Percentiles rank a stretch among this genome's conserved stretches.
Conservation (phyloP, 2,329 filamentous ascomycete species). For the Lasiodiplodia citricola region DNA sequence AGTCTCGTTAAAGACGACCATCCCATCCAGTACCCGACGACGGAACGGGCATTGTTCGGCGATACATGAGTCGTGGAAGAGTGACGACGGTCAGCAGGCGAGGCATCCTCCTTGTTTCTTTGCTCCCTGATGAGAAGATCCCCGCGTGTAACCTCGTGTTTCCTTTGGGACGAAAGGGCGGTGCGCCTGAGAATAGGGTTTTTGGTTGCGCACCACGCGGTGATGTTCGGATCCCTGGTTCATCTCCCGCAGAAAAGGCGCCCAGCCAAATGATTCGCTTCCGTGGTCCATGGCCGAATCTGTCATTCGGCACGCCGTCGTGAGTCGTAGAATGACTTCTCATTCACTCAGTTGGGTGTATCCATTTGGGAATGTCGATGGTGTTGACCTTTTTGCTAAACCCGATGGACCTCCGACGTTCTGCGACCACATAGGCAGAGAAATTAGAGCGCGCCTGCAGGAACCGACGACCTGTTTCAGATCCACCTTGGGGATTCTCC, state of each 20-base stretch:
- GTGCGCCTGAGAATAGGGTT: constrained; percentile 4
- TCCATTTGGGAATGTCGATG: background rate
- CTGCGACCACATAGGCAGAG: background rate
- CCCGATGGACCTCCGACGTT: background rate
- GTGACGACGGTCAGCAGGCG: background rate
- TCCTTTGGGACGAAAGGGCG: background rate
- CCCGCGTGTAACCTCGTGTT: background rate
- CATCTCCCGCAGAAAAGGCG: constrained; percentile 15
- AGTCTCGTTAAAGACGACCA: background rate
- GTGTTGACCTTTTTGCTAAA: background rate
- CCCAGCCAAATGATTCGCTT: background rate
- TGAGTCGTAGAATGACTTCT: background rate
- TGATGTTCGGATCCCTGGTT: background rate
- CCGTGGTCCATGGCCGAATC: background rate
- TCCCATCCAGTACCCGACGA: background rate
- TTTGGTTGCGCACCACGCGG: background rate
- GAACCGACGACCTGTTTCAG: background rate
- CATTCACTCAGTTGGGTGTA: background rate
- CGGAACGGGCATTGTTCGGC: background rate
- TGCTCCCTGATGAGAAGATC: background rate
- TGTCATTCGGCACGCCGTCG: background rate
- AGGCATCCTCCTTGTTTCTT: background rate
- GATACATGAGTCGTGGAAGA: background rate
- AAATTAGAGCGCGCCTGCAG: background rate
- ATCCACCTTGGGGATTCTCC: background rate